These are phyloP conservation scores for Glonium stellatum DNA, from an alignment of 495 filamentous ascomycete genomes.

Conservation along the genomic window DNA sequence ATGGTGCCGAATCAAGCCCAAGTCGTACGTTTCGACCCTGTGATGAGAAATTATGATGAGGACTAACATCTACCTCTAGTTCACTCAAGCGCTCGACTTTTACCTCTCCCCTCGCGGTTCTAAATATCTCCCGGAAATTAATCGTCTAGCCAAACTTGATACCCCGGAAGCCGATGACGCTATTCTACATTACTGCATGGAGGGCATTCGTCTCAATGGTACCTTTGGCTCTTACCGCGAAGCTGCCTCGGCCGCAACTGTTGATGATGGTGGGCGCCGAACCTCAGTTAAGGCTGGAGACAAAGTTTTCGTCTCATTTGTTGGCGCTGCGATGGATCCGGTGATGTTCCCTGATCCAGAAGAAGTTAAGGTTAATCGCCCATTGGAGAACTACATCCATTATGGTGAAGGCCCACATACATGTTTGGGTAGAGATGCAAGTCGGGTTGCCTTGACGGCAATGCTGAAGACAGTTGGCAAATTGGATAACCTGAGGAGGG, in stretches of 20 bases:
- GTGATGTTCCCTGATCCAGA: constrained; percentile 62
- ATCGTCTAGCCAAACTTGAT: constrained; percentile 41
- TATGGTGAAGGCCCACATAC: constrained; percentile 57
- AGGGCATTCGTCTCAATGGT: constrained; percentile 57
- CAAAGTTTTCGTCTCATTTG: constrained; percentile 48
- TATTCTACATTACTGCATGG: constrained; percentile 42
- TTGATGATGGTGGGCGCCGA: constrained; percentile 47
- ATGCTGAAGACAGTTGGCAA: constrained; percentile 36
- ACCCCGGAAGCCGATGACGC: constrained; percentile 24
- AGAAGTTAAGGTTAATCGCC: constrained; percentile 58
- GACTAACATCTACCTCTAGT: constrained; percentile 29
- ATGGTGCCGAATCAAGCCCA: constrained; percentile 66
- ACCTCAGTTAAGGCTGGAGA: constrained; percentile 47
- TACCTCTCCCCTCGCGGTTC: constrained; percentile 56
- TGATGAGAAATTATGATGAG: neutral
- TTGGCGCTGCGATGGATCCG: constrained; percentile 41
- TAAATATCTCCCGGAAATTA: constrained; percentile 51
- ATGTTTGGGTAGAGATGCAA: constrained; percentile 55
- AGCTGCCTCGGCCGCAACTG: constrained; percentile 32
- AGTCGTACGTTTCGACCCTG: constrained; percentile 36
- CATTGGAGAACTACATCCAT: constrained; percentile 61
- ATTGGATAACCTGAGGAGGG: constrained; percentile 56
- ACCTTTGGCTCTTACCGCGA: constrained; percentile 53
- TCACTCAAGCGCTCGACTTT: constrained; percentile 74
- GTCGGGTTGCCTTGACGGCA: constrained; percentile 46